These are phyloP conservation scores for Globisporangium carolinianum DNA, from an alignment of 352 stramenopile species.

Conservation along the genomic window DNA sequence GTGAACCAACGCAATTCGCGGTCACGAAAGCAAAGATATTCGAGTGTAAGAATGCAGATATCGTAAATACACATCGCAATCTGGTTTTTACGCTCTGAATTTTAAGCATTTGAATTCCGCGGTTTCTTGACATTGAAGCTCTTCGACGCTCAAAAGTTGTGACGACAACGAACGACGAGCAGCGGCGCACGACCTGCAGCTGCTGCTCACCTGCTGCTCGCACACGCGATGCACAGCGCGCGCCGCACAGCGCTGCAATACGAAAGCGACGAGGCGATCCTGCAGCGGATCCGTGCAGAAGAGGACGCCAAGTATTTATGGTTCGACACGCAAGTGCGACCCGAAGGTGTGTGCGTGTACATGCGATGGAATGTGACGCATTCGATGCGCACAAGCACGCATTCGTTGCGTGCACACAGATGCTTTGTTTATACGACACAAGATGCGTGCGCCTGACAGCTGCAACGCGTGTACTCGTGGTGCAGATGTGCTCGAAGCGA, in stretches of 20 bases:
- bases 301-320: constrained; percentile 39
- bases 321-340: constrained; percentile 54
- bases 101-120: constrained; percentile 2
- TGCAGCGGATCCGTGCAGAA: constrained; percentile 10
- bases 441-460: not conserved
- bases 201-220: not conserved
- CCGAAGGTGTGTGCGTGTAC: constrained; percentile 30
- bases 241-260: constrained; percentile 15
- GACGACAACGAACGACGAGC: not conserved
- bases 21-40: constrained; percentile 1
- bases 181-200: too few relatives aligned
- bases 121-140: not conserved
- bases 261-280: constrained; percentile 10
- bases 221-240: constrained; percentile 5
- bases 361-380: not conserved
- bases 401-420: not conserved
- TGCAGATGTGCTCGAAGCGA: constrained; percentile 73
- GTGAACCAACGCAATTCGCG: not conserved
- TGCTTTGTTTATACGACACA: not conserved
- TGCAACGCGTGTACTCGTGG: not conserved
- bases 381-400: not conserved
- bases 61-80: not conserved
- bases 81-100: not conserved
- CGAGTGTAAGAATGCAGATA: not conserved
- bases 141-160: not conserved